phyloP scores from a whole-genome alignment of 257 asterid genomes.

The Euphrasia confusa region DNA sequence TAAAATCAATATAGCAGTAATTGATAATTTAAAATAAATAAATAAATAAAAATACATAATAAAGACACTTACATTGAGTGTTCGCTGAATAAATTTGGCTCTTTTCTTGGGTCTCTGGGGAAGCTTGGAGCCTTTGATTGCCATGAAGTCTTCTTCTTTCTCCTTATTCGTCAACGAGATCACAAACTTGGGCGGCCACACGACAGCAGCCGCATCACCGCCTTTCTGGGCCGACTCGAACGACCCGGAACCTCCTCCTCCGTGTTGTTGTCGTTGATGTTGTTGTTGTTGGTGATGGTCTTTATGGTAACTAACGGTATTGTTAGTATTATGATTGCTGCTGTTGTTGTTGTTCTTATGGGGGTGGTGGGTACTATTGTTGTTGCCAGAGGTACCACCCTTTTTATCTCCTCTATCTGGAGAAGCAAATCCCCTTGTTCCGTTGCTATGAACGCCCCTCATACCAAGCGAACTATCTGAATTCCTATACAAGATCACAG shows the following conservation, averaged over 20 bases:
- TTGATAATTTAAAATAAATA: neutral
- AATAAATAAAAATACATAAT: neutral
- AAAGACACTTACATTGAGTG: conserved; percentile 66
- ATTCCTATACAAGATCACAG: conserved; percentile 7
- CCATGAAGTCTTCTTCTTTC: conserved; percentile 92
- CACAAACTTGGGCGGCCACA: conserved; percentile 89
- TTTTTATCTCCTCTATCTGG: conserved; percentile 40
- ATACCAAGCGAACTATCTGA: conserved; percentile 44
- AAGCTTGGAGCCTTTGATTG: conserved; percentile 81
- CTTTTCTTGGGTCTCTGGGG: conserved; percentile 96
- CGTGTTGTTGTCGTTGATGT: neutral
- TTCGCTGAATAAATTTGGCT: conserved; percentile 78
- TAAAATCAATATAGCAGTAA: too few relatives aligned
- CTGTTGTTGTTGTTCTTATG: conserved; percentile 19
- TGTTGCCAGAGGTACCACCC: conserved; percentile 21
- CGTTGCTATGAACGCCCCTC: conserved; percentile 43
- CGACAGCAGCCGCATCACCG: conserved; percentile 43
- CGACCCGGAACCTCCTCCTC: conserved; percentile 64
- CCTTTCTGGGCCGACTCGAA: conserved; percentile 52
- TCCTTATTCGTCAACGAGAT: conserved; percentile 84
- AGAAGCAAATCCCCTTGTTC: conserved; percentile 37
- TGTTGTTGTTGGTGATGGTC: conserved; percentile 22
- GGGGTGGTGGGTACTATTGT: neutral
- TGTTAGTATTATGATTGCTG: conserved; percentile 19
- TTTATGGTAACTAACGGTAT: conserved; percentile 24